These are phyloP conservation scores for Saussurea involucrata DNA, from an alignment of 129 eudicot genomes.

Conservation along the genomic window DNA sequence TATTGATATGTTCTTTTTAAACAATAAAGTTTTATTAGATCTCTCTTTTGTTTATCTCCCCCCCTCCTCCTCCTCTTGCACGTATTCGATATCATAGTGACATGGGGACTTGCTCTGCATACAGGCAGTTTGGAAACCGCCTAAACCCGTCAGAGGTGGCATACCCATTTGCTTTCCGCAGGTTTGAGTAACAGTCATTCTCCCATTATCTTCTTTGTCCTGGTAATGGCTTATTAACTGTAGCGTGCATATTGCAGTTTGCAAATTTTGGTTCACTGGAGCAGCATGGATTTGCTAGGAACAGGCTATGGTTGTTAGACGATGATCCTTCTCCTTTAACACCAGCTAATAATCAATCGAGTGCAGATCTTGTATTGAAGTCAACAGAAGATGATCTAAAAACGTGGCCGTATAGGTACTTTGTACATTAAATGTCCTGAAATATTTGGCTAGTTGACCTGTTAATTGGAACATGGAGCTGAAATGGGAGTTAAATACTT, in stretches of 20 bases:
- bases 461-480: background rate
- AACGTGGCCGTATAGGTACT: slow-evolving; percentile 81
- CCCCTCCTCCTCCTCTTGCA: background rate
- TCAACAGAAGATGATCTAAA: slow-evolving; percentile 91
- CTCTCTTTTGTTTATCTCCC: background rate
- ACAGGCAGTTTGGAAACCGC: slow-evolving; percentile 73
- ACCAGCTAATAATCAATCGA: slow-evolving; percentile 58
- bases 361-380: slow-evolving; percentile 70
- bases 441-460: background rate
- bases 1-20: background rate
- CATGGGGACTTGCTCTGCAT: slow-evolving; percentile 21
- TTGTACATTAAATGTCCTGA: slow-evolving; percentile 3
- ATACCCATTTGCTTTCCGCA: slow-evolving; percentile 88
- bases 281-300: slow-evolving; percentile 92
- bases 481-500: slow-evolving; percentile 4
- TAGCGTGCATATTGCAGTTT: slow-evolving; percentile 47
- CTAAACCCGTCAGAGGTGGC: slow-evolving; percentile 82
- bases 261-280: slow-evolving; percentile 79
- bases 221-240: slow-evolving; percentile 19
- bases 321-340: slow-evolving; percentile 74
- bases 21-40: background rate
- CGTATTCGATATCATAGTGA: background rate
- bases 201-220: background rate
- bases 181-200: slow-evolving; percentile 41
- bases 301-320: slow-evolving; percentile 78